Evolutionary conservation across 148 eudicot species (phyloP).

Genomic region (Beta vulgaris): DNA sequence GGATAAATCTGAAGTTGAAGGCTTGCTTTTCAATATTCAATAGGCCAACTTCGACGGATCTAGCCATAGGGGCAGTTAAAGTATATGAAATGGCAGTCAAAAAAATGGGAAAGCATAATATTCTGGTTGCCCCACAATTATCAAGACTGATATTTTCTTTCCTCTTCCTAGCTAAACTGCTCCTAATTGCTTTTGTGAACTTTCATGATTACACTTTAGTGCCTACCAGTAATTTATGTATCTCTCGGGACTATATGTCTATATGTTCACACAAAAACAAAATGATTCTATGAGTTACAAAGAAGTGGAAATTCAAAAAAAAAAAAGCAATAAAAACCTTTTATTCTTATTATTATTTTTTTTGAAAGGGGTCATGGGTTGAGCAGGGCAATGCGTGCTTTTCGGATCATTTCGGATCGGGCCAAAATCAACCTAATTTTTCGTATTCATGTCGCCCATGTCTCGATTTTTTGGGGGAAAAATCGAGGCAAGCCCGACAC

Average conservation of each 20-base stretch:
- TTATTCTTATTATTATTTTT: no score
- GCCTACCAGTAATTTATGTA: slow-evolving; percentile 2
- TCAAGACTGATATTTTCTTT: slow-evolving; percentile 14
- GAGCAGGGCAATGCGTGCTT: no score
- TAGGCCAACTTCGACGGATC: neutral
- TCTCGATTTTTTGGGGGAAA: no score
- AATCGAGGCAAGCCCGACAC: no score
- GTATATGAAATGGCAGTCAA: slow-evolving; percentile 19
- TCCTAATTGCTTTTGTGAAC: slow-evolving; percentile 28
- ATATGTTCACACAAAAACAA: neutral
- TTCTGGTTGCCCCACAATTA: slow-evolving; percentile 22
- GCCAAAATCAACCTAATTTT: no score
- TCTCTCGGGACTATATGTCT: slow-evolving; percentile 32
- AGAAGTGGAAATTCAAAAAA: no score
- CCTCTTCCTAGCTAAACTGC: slow-evolving; percentile 9
- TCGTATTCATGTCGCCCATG: no score
- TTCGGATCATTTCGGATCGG: no score
- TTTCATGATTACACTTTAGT: slow-evolving; percentile 34
- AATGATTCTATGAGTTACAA: neutral
- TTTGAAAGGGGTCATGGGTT: no score
- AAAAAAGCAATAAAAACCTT: neutral
- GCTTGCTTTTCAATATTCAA: neutral
- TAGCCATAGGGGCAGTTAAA: neutral
- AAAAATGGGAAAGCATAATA: slow-evolving; percentile 29
- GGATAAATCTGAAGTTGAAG: neutral